Conservation (phyloP, 2,329 filamentous ascomycete species). For the Aspergillus udagawae region DNA sequence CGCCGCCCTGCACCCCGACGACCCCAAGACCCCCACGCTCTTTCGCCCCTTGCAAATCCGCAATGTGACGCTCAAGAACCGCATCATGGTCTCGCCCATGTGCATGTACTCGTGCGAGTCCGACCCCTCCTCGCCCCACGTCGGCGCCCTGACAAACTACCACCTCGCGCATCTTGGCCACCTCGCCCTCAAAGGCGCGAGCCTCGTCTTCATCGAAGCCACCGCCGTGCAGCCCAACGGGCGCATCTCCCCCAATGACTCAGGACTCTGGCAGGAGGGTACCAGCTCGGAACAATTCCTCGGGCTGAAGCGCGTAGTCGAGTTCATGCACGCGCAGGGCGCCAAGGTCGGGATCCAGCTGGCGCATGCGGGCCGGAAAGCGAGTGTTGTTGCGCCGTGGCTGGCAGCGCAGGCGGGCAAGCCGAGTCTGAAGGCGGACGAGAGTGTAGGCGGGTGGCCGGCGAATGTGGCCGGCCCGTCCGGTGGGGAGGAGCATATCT, state of each 20-base stretch:
- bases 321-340: constrained; percentile 74
- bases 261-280: constrained; percentile 70
- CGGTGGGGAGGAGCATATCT: constrained; percentile 49
- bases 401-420: constrained; percentile 19
- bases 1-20: constrained; percentile 33
- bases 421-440: constrained; percentile 36
- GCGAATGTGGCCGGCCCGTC: constrained; percentile 43
- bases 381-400: constrained; percentile 52
- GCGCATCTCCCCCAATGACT: constrained; percentile 64
- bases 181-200: constrained; percentile 69
- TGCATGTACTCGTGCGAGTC: constrained; percentile 64
- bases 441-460: constrained; percentile 52
- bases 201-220: constrained; percentile 71
- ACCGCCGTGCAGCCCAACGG: constrained; percentile 71
- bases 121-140: constrained; percentile 20
- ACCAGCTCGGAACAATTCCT: constrained; percentile 58
- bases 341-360: constrained; percentile 77
- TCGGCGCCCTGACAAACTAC: constrained; percentile 71
- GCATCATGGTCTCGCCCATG: constrained; percentile 59
- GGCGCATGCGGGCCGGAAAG: constrained; percentile 69
- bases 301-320: constrained; percentile 61
- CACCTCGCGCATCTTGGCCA: constrained; percentile 78
- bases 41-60: constrained; percentile 55
- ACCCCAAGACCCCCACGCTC: constrained; percentile 47
- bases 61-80: constrained; percentile 59